Conservation (phyloP, 768 basidiomycete species). For the Xerocomellus dryophilus region DNA sequence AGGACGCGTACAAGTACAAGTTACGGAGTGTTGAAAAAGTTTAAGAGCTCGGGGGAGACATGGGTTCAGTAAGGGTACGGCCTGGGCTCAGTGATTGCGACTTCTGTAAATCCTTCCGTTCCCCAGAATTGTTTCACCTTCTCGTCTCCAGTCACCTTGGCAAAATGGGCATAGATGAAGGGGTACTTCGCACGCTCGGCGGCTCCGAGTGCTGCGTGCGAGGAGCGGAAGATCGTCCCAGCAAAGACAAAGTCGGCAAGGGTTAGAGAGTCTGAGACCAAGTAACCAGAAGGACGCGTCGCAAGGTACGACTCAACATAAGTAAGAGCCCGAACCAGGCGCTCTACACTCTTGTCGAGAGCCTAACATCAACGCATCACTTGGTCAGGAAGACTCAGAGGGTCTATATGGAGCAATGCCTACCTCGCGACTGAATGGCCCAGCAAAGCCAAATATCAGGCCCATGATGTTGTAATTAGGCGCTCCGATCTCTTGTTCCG, state of each 20-base stretch:
- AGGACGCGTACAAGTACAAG: background rate
- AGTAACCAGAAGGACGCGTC: conserved; percentile 9
- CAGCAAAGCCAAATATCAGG: background rate
- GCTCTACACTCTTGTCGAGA: background rate
- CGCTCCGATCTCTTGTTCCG: conserved; percentile 12
- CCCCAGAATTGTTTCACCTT: conserved; percentile 10
- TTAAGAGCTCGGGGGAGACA: background rate
- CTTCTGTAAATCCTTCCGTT: conserved; percentile 8
- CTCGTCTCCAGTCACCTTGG: conserved; percentile 17
- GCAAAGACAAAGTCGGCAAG: conserved; percentile 21
- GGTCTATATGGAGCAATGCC: background rate
- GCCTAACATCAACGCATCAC: background rate
- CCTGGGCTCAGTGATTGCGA: background rate
- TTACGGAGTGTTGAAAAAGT: too few relatives aligned
- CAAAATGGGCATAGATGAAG: conserved; percentile 9
- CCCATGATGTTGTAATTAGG: background rate
- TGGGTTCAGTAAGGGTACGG: too few relatives aligned
- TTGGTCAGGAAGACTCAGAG: too few relatives aligned
- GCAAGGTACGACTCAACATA: conserved; percentile 16
- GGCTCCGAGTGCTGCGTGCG: background rate
- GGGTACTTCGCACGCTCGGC: conserved; percentile 15
- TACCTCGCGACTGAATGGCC: conserved; percentile 12
- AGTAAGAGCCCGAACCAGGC: conserved; percentile 2
- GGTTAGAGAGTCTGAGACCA: conserved; percentile 14
- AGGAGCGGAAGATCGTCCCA: background rate